Base-by-base conservation (phyloP, 495 filamentous ascomycete genomes). In the Cercophora sp. region DNA sequence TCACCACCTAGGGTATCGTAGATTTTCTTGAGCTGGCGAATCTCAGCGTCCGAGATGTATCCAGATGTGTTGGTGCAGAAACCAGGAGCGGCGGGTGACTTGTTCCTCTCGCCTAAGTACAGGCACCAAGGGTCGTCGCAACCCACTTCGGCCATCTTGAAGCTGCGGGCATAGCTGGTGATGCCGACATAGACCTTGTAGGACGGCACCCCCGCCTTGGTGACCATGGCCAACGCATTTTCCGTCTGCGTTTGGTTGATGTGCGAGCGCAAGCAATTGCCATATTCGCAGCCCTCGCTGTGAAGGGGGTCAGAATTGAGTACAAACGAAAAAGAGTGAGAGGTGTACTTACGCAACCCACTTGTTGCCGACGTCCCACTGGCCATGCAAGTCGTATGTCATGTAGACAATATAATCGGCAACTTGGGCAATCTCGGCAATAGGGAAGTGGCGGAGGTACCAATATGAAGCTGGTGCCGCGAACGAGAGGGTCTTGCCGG, bases 241-340 rank as follows among this genome's bases (percentile, higher is more conserved):
- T 48, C 44, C 1, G 69, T 75, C 58, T 77, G 71, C 0, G 73
- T 75, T 20, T 49, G 15, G 49, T 77, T 77, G 27, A 74, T 66
- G 40, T 77, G 71, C 8, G 58, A 65, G 18, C 70, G 58, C 9
- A 74, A 65, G 55, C 70, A 73, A 46, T 69, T 72, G 8, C 74
- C 69, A 1, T 19, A 32, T 0, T 48, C 16, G 49, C 74, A 79
- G 10, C 68, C 70, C 2, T 46, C 8, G 57, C 42, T 40, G 1
- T 24, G 31, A 19, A 25, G 20, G 49, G 34, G 13, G 32, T 36
- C 32, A 36, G 32, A 6, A 32, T 32, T 6, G 13, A 4, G 13
- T 36, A 16, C 9, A n/a, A 32, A 18, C 3, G 40, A 36, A 16
- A 41, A 15, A 1, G 55, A 56, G 18, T 57, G 40, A 13, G 56